Percentiles rank a stretch among this genome's conserved stretches.
These are phyloP conservation scores for Zarea fungicola DNA, from an alignment of 2,329 filamentous ascomycete species.

Conservation along the genomic window DNA sequence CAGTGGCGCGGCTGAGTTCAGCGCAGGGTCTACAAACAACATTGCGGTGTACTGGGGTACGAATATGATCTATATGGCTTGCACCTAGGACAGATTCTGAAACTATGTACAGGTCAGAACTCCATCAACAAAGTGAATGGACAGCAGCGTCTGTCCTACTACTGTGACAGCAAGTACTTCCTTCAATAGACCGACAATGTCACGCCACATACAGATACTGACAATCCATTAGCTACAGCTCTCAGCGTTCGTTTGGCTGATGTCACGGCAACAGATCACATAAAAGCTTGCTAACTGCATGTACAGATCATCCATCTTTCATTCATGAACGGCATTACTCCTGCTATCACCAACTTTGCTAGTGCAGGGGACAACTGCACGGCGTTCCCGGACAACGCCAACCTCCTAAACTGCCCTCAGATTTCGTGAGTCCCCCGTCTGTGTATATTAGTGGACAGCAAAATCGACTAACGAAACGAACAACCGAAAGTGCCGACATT, in stretches of 20 bases:
- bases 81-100: background rate
- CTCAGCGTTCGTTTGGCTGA: constrained; percentile 18
- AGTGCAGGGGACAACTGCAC: constrained; percentile 58
- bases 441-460: background rate
- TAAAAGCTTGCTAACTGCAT: background rate
- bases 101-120: constrained; percentile 46
- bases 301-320: constrained; percentile 53
- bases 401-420: constrained; percentile 55
- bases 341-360: constrained; percentile 57
- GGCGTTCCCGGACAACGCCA: constrained; percentile 46
- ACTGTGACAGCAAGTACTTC: constrained; percentile 51
- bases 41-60: constrained; percentile 63
- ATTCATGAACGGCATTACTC: constrained; percentile 55
- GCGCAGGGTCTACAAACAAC: constrained; percentile 42
- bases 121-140: constrained; percentile 44
- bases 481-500: constrained; percentile 39
- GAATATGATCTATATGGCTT: constrained; percentile 11
- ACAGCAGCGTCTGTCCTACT: constrained; percentile 52
- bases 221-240: too few species aligned
- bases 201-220: background rate
- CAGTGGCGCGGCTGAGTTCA: constrained; percentile 36
- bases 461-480: background rate
- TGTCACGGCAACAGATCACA: constrained; percentile 15
- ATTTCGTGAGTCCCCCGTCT: constrained; percentile 49
- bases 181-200: too few species aligned